Conservation (phyloP, 495 filamentous ascomycete species). For the Hyaloscypha finlandica region DNA sequence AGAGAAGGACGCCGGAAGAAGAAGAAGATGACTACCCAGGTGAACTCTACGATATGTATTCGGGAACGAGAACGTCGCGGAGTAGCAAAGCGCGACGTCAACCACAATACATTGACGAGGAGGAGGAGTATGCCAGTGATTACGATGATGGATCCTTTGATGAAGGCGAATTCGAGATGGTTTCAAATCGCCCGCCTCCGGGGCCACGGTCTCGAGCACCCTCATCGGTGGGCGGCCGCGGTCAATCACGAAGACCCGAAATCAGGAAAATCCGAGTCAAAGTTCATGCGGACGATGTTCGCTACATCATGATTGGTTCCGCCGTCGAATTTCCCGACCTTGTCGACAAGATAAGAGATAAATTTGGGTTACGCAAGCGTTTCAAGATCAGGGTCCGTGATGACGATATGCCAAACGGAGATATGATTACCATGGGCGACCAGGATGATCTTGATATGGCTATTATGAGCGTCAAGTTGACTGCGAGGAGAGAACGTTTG, state of each 20-base stretch:
- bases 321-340: slow-evolving; percentile 76
- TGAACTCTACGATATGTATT: slow-evolving; percentile 73
- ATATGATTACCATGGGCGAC: slow-evolving; percentile 96
- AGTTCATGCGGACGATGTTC: slow-evolving; percentile 88
- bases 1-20: slow-evolving; percentile 38
- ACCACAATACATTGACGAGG: slow-evolving; percentile 70
- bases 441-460: slow-evolving; percentile 94
- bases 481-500: slow-evolving; percentile 68
- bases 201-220: slow-evolving; percentile 37
- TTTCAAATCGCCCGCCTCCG: slow-evolving; percentile 46
- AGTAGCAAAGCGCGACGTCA: slow-evolving; percentile 40
- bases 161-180: slow-evolving; percentile 83
- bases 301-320: slow-evolving; percentile 84
- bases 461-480: slow-evolving; percentile 63
- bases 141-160: slow-evolving; percentile 69
- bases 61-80: slow-evolving; percentile 39
- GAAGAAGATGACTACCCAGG: slow-evolving; percentile 65
- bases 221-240: slow-evolving; percentile 42
- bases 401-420: slow-evolving; percentile 71
- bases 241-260: slow-evolving; percentile 48
- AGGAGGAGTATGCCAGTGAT: slow-evolving; percentile 69
- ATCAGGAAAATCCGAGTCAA: slow-evolving; percentile 77
- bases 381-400: slow-evolving; percentile 86
- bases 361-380: slow-evolving; percentile 70
- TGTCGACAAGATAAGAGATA: slow-evolving; percentile 73